phyloP scores from a whole-genome alignment of 1,284 basidiomycete genomes.

The Rugosomyces carneus region DNA sequence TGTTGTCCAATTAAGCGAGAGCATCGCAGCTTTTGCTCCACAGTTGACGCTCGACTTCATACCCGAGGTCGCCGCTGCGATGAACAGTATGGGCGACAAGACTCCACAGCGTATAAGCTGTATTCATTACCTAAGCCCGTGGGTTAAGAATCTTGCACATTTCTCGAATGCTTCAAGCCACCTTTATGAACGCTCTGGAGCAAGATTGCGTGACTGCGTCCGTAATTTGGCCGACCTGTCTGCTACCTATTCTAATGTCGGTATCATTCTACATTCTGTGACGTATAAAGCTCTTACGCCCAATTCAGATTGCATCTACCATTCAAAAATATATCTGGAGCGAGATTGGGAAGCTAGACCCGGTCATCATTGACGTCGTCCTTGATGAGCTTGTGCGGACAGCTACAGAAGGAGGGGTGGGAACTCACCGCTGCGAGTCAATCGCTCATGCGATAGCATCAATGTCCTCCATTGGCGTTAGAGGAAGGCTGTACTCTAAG shows the following conservation, averaged over 20 bases:
- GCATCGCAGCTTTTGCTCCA: constrained; percentile 66
- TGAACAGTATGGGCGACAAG: constrained; percentile 55
- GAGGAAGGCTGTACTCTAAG: constrained; percentile 72
- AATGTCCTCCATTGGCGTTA: constrained; percentile 70
- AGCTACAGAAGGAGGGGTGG: constrained; percentile 76
- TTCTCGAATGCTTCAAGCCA: constrained; percentile 67
- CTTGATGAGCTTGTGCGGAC: constrained; percentile 75
- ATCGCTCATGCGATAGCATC: constrained; percentile 71
- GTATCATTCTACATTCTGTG: constrained; percentile 13
- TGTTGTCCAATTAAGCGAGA: constrained; percentile 62
- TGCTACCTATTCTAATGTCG: constrained; percentile 61
- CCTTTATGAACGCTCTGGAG: constrained; percentile 64
- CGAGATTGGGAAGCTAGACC: constrained; percentile 66
- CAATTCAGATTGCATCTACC: constrained; percentile 53
- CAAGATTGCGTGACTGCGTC: constrained; percentile 72
- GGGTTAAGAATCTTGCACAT: constrained; percentile 73
- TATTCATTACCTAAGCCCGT: constrained; percentile 78
- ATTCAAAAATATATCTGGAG: constrained; percentile 74
- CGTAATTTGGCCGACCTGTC: constrained; percentile 73
- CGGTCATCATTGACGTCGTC: constrained; percentile 60
- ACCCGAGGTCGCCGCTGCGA: constrained; percentile 70
- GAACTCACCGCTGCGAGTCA: constrained; percentile 68
- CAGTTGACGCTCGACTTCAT: constrained; percentile 84
- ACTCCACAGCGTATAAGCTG: constrained; percentile 60
- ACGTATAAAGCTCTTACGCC: constrained; percentile 12